A percentile compares a stretch with the other conserved stretches of the same genome.
Conservation (phyloP, 2,329 filamentous ascomycete genomes). For the Alternaria triticina region DNA sequence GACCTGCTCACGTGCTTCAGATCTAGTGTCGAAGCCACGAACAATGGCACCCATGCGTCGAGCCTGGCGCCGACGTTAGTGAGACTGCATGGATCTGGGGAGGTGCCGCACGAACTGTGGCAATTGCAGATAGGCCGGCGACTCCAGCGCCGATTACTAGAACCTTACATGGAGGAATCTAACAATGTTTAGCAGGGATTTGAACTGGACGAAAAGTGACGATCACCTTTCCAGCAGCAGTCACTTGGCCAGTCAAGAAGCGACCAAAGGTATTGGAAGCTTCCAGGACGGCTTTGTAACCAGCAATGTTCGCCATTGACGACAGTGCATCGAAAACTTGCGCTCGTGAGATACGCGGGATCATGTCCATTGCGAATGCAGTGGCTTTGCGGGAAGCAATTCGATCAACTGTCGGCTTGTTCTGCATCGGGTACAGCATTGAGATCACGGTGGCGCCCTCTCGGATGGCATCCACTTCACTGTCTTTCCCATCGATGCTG, state of each 20-base stretch:
- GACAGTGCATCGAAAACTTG: slow-evolving; percentile 88
- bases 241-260: slow-evolving; percentile 88
- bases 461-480: slow-evolving; percentile 72
- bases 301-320: slow-evolving; percentile 93
- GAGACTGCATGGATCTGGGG: no score
- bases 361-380: slow-evolving; percentile 89
- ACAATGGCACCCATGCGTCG: slow-evolving; percentile 87
- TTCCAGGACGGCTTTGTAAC: slow-evolving; percentile 90
- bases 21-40: slow-evolving; percentile 86
- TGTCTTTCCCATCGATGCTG: slow-evolving; percentile 61
- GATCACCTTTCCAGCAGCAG: slow-evolving; percentile 71
- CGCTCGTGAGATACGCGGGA: slow-evolving; percentile 86
- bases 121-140: slow-evolving; percentile 70
- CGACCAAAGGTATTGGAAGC: slow-evolving; percentile 89
- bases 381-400: slow-evolving; percentile 75
- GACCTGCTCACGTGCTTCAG: slow-evolving; percentile 87
- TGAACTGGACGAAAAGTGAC: background rate
- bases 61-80: slow-evolving; percentile 54
- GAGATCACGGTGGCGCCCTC: slow-evolving; percentile 78
- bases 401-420: slow-evolving; percentile 74
- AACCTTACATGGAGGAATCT: slow-evolving; percentile 90
- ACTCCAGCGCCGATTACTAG: slow-evolving; percentile 90
- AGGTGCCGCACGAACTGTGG: no score
- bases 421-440: slow-evolving; percentile 83
- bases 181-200: slow-evolving; percentile 34